These are phyloP conservation scores for Dactylellina cionopaga DNA, from an alignment of 2,329 filamentous ascomycete genomes.

Conservation along the genomic window DNA sequence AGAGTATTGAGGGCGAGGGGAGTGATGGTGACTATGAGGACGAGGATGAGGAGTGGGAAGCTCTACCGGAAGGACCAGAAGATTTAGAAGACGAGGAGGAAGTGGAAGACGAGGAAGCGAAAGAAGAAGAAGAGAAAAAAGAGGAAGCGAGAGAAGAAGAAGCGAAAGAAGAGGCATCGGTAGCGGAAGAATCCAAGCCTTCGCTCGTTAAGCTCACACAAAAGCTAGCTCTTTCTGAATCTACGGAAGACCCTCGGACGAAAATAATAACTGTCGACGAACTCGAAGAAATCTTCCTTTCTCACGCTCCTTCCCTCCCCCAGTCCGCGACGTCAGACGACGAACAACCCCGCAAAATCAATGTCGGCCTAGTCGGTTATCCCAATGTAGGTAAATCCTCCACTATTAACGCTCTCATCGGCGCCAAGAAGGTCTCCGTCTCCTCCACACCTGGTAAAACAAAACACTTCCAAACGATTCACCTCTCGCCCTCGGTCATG, in stretches of 20 bases:
- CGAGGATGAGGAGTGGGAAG: constrained; percentile 65
- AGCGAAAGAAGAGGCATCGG: constrained; percentile 57
- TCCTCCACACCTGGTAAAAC: constrained; percentile 98
- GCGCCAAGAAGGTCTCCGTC: constrained; percentile 97
- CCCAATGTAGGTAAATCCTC: constrained; percentile 99
- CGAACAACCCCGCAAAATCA: constrained; percentile 60
- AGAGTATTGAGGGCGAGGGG: constrained; percentile 69
- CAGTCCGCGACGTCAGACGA: background rate
- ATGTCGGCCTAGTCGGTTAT: constrained; percentile 94
- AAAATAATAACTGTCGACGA: constrained; percentile 72
- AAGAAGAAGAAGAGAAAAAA: constrained; percentile 56
- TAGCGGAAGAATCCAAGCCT: constrained; percentile 57
- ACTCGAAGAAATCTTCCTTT: constrained; percentile 39
- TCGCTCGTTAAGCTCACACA: constrained; percentile 55
- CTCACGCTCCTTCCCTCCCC: constrained; percentile 29
- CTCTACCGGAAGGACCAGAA: constrained; percentile 64
- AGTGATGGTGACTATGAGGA: constrained; percentile 60
- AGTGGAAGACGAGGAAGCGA: constrained; percentile 36
- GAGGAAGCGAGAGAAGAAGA: constrained; percentile 59
- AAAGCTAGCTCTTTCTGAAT: constrained; percentile 54
- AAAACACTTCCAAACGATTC: constrained; percentile 98
- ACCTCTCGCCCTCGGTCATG: constrained; percentile 86
- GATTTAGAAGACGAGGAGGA: constrained; percentile 58
- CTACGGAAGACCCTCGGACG: constrained; percentile 60
- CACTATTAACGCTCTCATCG: constrained; percentile 98